These are phyloP conservation scores for Wallemia hederae DNA, from an alignment of 1,284 basidiomycete species.

Conservation along the genomic window DNA sequence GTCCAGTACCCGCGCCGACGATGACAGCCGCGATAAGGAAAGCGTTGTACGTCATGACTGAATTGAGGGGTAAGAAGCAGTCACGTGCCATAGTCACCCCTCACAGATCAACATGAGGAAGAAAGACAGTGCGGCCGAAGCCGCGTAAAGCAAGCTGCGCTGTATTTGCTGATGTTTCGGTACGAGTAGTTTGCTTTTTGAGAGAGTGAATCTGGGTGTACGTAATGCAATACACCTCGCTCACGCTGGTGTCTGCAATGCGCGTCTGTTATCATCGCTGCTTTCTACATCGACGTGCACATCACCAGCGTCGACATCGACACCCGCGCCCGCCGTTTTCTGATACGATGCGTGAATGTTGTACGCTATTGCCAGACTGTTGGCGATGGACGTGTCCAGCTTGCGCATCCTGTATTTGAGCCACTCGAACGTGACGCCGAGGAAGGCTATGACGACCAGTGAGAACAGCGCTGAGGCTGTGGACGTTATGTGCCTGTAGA, in stretches of 20 bases:
- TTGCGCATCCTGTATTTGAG: conserved; percentile 29
- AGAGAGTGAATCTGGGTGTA: not conserved
- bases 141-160: conserved; percentile 34
- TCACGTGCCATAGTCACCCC: not conserved
- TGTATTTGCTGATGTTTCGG: conserved; percentile 18
- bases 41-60: conserved; percentile 24
- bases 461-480: conserved; percentile 28
- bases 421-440: conserved; percentile 44
- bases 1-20: conserved; percentile 35
- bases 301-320: conserved; percentile 21
- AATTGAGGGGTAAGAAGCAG: not conserved
- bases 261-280: not conserved
- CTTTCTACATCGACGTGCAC: not conserved
- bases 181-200: conserved; percentile 7
- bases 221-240: not conserved
- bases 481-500: conserved; percentile 40
- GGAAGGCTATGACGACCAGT: conserved; percentile 28
- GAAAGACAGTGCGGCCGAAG: conserved; percentile 38
- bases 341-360: conserved; percentile 10
- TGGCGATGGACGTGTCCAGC: conserved; percentile 26
- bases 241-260: not conserved
- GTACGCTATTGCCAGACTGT: not conserved
- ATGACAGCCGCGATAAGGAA: conserved; percentile 41
- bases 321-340: conserved; percentile 19
- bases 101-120: conserved; percentile 48